These are phyloP conservation scores for Podila epicladia DNA, from an alignment of 192 early-diverging fungal genomes.

Conservation along the genomic window DNA sequence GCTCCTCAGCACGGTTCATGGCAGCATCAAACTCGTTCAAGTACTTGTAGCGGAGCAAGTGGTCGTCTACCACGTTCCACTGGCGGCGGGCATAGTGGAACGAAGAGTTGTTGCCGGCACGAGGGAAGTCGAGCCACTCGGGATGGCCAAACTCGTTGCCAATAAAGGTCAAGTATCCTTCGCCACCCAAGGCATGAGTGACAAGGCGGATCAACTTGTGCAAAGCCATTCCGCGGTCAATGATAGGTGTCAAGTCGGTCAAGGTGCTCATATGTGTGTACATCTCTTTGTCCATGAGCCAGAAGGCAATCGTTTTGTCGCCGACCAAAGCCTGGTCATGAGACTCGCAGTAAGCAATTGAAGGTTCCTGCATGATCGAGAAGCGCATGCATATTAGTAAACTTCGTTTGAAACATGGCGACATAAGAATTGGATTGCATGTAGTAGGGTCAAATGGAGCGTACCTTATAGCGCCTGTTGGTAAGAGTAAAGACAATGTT, in stretches of 20 bases:
- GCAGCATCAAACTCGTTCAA: constrained; percentile 89
- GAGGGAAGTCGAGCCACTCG: constrained; percentile 99
- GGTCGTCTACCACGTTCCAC: constrained; percentile 94
- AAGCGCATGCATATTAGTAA: constrained; percentile 3
- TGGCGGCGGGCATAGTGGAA: constrained; percentile 97
- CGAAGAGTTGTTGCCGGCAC: constrained; percentile 87
- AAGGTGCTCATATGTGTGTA: constrained; percentile 93
- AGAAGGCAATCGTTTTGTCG: constrained; percentile 98
- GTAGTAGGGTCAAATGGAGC: not conserved
- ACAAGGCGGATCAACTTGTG: constrained; percentile 97
- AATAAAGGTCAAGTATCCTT: constrained; percentile 97
- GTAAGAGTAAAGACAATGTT: constrained; percentile 87
- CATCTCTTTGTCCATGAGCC: constrained; percentile 99
- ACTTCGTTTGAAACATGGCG: too few species aligned
- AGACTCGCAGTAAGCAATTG: constrained; percentile 94
- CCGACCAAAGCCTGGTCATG: constrained; percentile 99
- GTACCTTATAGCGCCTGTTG: constrained; percentile 87
- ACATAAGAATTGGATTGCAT: not conserved
- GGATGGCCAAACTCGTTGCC: constrained; percentile 99
- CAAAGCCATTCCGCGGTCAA: constrained; percentile 93
- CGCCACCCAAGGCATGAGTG: constrained; percentile 91
- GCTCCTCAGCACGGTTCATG: constrained; percentile 83
- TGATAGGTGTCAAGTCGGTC: constrained; percentile 82
- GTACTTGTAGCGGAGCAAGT: constrained; percentile 90
- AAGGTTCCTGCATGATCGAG: constrained; percentile 75